phyloP scores from a whole-genome alignment of 176 grass and related monocot genomes.

The Otatea glauca region DNA sequence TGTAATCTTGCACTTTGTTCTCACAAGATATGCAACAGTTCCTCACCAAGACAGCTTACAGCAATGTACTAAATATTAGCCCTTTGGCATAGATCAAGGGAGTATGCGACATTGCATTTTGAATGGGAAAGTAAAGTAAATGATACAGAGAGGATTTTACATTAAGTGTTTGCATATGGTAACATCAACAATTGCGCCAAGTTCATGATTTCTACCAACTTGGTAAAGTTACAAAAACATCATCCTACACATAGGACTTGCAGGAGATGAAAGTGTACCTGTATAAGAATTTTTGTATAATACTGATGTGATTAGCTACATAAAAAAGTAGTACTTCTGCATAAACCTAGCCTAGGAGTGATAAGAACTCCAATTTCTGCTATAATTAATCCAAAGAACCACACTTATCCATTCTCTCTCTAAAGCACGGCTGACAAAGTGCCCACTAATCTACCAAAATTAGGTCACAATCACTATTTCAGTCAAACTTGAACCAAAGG shows the following conservation, averaged over 20 bases:
- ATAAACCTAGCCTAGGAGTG: neutral
- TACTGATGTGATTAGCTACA: neutral
- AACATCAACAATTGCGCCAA: neutral
- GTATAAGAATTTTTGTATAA: neutral
- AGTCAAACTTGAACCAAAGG: neutral
- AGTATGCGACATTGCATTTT: neutral
- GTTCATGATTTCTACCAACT: neutral
- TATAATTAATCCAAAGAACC: neutral
- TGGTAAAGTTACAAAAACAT: neutral
- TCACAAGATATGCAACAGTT: neutral
- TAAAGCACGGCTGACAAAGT: neutral
- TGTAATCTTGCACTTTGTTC: neutral
- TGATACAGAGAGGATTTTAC: neutral
- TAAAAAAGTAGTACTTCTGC: neutral
- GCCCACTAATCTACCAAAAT: neutral
- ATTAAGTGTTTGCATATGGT: neutral
- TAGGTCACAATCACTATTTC: neutral
- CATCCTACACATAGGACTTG: neutral
- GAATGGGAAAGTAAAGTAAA: constrained; percentile 9
- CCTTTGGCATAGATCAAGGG: neutral
- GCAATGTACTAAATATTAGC: neutral
- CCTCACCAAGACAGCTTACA: neutral
- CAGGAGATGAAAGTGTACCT: neutral
- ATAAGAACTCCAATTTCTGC: neutral
- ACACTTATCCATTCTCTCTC: neutral